These are phyloP conservation scores for Macrophomina phaseolina DNA, from an alignment of 2,329 filamentous ascomycete genomes.

Conservation along the genomic window DNA sequence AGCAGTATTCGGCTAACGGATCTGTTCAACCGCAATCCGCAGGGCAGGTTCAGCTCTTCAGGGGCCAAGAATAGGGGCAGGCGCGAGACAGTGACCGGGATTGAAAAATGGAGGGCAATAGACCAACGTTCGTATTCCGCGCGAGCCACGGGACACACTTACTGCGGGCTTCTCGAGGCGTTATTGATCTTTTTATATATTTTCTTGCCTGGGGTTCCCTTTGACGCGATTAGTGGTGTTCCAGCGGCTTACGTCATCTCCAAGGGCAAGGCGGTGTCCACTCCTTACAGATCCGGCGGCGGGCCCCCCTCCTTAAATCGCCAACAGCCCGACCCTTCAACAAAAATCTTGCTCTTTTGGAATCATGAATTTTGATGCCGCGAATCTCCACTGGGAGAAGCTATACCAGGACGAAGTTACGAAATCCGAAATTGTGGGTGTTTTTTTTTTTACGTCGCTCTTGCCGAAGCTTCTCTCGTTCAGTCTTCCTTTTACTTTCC, in stretches of 20 bases:
- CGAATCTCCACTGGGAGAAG: conserved; percentile 15
- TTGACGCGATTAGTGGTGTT: conserved; percentile 11
- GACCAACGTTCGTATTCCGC: background rate
- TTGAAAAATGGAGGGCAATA: background rate
- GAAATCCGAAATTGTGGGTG: background rate
- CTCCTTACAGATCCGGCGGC: conserved; percentile 12
- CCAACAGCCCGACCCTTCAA: background rate
- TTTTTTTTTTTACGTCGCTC: no score
- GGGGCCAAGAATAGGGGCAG: conserved; percentile 14
- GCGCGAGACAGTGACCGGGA: background rate
- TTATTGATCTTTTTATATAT: background rate
- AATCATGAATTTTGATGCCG: conserved; percentile 20
- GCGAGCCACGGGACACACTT: background rate
- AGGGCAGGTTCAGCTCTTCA: conserved; percentile 1
- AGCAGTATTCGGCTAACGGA: conserved; percentile 12
- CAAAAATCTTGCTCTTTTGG: background rate
- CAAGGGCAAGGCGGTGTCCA: conserved; percentile 13
- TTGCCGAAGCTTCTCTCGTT: no score
- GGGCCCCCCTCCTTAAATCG: conserved; percentile 15
- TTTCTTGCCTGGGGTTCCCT: background rate
- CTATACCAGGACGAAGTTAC: conserved; percentile 5
- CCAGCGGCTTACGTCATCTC: conserved; percentile 17
- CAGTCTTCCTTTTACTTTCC: background rate
- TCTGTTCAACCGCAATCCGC: background rate
- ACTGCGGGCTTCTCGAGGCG: background rate